Evolutionary conservation across 148 eudicot genomes (phyloP).

Genomic region (Camellia sinensis): DNA sequence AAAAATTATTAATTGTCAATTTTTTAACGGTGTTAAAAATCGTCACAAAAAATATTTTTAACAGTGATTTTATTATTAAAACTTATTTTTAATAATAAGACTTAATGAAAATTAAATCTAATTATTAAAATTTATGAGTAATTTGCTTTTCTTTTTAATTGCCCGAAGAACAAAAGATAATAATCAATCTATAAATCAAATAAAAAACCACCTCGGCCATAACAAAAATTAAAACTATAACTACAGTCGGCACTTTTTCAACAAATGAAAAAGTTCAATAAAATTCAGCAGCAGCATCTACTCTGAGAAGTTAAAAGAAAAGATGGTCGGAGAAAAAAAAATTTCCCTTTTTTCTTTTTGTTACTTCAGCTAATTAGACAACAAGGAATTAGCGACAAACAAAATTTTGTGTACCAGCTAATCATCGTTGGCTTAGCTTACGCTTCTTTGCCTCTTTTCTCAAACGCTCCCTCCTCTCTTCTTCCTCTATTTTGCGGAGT

Average conservation of each 20-base stretch:
- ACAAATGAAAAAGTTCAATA: background rate
- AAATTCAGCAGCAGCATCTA: background rate
- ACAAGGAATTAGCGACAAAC: background rate
- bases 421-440: constrained; percentile 48
- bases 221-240: background rate
- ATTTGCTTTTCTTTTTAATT: too few species aligned
- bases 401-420: background rate
- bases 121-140: too few species aligned
- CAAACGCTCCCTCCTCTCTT: constrained; percentile 57
- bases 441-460: constrained; percentile 70
- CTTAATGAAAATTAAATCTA: too few species aligned
- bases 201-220: background rate
- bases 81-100: too few species aligned
- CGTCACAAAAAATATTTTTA: too few species aligned
- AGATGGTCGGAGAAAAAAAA: background rate
- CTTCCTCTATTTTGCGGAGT: constrained; percentile 56
- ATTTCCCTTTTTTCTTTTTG: too few species aligned
- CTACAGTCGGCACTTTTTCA: background rate
- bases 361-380: background rate
- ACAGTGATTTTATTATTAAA: too few species aligned
- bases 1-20: too few species aligned
- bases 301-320: background rate
- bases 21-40: too few species aligned
- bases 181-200: too few species aligned
- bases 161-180: too few species aligned